phyloP scores from a whole-genome alignment of 805 yeast species.

The Yamadazyma endophytica region DNA sequence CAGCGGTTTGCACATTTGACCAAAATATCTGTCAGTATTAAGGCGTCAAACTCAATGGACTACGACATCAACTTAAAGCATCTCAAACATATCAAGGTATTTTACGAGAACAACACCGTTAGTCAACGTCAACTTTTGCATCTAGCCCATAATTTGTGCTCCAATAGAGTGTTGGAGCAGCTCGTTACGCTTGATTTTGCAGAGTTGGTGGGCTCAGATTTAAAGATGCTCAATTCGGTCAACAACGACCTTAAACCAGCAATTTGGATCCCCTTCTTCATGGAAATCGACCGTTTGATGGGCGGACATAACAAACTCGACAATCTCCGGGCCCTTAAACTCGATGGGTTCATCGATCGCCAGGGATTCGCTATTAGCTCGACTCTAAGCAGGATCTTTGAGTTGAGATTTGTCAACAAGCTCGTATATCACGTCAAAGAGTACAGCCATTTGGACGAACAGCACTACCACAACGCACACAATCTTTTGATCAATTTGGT shows the following conservation, averaged over 20 bases:
- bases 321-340: slow-evolving; percentile 1
- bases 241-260: slow-evolving; percentile 12
- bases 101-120: slow-evolving; percentile 8
- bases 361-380: slow-evolving; percentile 9
- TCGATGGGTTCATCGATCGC: slow-evolving; percentile 20
- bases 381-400: slow-evolving; percentile 10
- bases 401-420: slow-evolving; percentile 10
- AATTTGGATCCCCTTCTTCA: slow-evolving; percentile 19
- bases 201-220: slow-evolving; percentile 9
- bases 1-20: background rate
- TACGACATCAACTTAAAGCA: slow-evolving; percentile 1
- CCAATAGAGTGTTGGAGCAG: slow-evolving; percentile 2
- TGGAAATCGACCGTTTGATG: background rate
- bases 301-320: background rate
- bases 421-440: slow-evolving; percentile 17
- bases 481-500: slow-evolving; percentile 12
- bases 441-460: slow-evolving; percentile 15
- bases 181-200: slow-evolving; percentile 15
- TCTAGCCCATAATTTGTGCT: slow-evolving; percentile 9
- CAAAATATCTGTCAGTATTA: background rate
- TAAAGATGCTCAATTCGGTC: slow-evolving; percentile 14
- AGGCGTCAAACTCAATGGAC: slow-evolving; percentile 1
- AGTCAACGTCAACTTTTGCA: slow-evolving; percentile 4
- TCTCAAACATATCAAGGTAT: slow-evolving; percentile 11
- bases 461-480: slow-evolving; percentile 11